Conservation (phyloP, 73 alveolate genomes). For the Stentor coeruleus region DNA sequence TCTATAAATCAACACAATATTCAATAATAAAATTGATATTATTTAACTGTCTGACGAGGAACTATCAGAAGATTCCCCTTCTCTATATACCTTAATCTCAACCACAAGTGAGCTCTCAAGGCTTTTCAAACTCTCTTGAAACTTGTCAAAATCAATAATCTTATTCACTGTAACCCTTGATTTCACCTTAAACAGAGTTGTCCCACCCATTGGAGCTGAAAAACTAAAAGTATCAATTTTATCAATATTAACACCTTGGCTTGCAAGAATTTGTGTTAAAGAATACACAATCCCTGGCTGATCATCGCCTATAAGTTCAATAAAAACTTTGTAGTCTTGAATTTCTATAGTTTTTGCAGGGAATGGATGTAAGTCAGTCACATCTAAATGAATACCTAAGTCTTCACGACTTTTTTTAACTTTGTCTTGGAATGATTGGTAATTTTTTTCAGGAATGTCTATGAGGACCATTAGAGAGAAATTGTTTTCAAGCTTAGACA, state of each 20-base stretch:
- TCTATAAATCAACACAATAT: too few species aligned
- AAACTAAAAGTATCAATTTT: neutral
- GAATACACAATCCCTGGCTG: conserved; percentile 23
- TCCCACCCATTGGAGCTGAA: conserved; percentile 29
- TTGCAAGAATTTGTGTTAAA: neutral
- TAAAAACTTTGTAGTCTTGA: neutral
- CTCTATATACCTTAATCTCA: too few species aligned
- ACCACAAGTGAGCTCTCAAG: too few species aligned
- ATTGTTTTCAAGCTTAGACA: neutral
- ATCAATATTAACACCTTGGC: conserved; percentile 19
- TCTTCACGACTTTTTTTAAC: neutral
- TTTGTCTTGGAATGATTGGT: neutral
- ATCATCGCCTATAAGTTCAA: conserved; percentile 19
- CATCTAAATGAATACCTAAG: neutral
- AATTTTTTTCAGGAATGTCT: neutral
- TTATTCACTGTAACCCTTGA: neutral
- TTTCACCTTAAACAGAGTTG: neutral
- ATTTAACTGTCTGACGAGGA: too few species aligned
- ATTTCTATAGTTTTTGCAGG: neutral
- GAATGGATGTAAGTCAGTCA: neutral
- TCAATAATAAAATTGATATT: too few species aligned
- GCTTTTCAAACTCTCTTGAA: neutral
- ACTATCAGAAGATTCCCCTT: too few species aligned
- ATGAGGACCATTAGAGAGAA: conserved; percentile 11
- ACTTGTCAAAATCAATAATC: too few species aligned